A percentile compares a stretch with the other conserved stretches of the same genome.
phyloP scores from a whole-genome alignment of 345 rosid species.

The Cardamine chenopodiifolia region DNA sequence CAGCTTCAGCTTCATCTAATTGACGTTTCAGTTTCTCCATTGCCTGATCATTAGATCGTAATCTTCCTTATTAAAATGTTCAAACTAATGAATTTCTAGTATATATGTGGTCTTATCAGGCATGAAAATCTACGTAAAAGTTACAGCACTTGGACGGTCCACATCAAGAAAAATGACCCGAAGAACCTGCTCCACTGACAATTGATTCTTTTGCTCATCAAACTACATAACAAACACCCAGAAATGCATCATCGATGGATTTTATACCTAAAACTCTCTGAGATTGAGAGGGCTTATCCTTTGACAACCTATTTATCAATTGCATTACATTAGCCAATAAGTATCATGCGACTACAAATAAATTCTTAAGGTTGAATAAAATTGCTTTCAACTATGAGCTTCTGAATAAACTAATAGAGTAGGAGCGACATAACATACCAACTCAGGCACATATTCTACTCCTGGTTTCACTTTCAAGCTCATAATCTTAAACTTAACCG shows the following conservation, averaged over 20 bases:
- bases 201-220: conserved; percentile 92
- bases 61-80: background rate
- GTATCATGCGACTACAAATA: background rate
- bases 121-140: conserved; percentile 6
- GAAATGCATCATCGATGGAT: background rate
- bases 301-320: background rate
- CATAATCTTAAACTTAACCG: conserved; percentile 94
- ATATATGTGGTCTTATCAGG: background rate
- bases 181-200: conserved; percentile 71
- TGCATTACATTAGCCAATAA: conserved; percentile 4
- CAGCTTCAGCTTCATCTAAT: conserved; percentile 94
- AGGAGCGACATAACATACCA: conserved; percentile 53
- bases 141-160: conserved; percentile 75
- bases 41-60: conserved; percentile 46
- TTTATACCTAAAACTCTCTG: background rate
- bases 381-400: background rate
- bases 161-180: conserved; percentile 80
- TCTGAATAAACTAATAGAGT: background rate
- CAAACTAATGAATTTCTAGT: background rate
- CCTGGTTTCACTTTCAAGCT: conserved; percentile 83
- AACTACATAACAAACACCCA: conserved; percentile 55
- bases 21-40: conserved; percentile 85
- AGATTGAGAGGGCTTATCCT: background rate
- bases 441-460: conserved; percentile 89
- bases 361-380: background rate